These are phyloP conservation scores for Fusarium incarnatum DNA, from an alignment of 2,329 filamentous ascomycete genomes.

Conservation along the genomic window DNA sequence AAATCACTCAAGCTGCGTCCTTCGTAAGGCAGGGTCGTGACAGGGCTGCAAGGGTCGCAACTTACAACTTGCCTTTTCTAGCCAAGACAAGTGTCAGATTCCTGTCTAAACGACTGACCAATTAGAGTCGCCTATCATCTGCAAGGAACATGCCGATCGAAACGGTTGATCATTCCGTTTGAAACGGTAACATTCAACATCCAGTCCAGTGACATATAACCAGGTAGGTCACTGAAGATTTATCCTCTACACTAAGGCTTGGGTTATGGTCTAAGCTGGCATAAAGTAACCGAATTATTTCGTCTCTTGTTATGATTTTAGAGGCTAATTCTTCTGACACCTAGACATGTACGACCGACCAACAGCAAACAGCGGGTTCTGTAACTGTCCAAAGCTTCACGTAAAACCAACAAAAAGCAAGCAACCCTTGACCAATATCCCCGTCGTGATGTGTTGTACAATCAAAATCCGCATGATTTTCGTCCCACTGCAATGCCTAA, in stretches of 20 bases:
- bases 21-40: not conserved
- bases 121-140: conserved; percentile 21
- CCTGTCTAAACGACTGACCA: conserved; percentile 6
- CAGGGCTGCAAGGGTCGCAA: conserved; percentile 13
- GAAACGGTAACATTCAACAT: conserved; percentile 1
- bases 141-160: conserved; percentile 26
- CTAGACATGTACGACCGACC: not conserved
- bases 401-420: conserved; percentile 11
- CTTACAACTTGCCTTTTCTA: conserved; percentile 21
- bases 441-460: not conserved
- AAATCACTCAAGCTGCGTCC: conserved; percentile 16
- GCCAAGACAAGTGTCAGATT: conserved; percentile 14
- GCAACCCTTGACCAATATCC: not conserved
- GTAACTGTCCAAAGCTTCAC: not conserved
- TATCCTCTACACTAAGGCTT: too few relatives aligned
- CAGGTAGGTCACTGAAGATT: too few relatives aligned
- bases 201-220: too few relatives aligned
- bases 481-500: not conserved
- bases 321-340: too few relatives aligned
- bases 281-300: too few relatives aligned
- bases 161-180: conserved; percentile 15
- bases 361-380: not conserved
- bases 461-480: not conserved
- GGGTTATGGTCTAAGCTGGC: too few relatives aligned
- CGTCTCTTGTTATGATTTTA: too few relatives aligned